Base-by-base conservation (phyloP, 2,329 filamentous ascomycete genomes). In the Fusarium albidum region DNA sequence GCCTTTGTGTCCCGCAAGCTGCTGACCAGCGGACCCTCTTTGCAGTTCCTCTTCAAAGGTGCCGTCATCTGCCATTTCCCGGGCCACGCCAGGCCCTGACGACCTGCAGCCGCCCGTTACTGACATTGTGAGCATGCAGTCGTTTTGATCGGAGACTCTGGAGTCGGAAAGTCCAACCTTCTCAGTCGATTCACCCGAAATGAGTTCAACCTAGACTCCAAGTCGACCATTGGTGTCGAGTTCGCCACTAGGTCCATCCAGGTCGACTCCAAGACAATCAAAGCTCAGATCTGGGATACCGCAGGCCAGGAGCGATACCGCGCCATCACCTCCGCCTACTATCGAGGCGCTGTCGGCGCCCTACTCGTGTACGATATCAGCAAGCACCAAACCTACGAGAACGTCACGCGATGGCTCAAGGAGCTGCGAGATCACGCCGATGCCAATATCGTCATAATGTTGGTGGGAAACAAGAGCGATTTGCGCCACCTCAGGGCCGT, bases 391-490 rank as follows among this genome's bases (percentile, higher is more conserved):
- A 98, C 95, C 65, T 98, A 97, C 77, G 94, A 98, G 80, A 98
- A 98, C 75, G 95, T 99, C 71, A 97, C 92, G 65, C 86, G 96
- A 79, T 99, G 95, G 95, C 81, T 99, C 81, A 99, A 98, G 82
- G 95, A 99, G 83, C 84, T 99, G 72, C 88, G 95, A 69, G 95
- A 97, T 73, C 93, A 99, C 77, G 95, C 95, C 68, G 95, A 99
- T 75, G 93, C 92, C 70, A 98, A 98, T 81, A 97, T 98, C 70
- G 93, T 99, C 70, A 99, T 99, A 75, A 99, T 99, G 95, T 82
- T 99, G 70, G 95, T 98, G 50, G 95, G 95, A 77, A 99, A 99
- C 87, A 99, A 99, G 90, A 98, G 93, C 77, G 95, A 99, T 96
- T 90, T 98, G 89, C 91, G 93, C 78, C 95, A 99, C 79, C 83